phyloP scores from a whole-genome alignment of 2,329 filamentous ascomycete genomes.

The Paraphoma sp. region DNA sequence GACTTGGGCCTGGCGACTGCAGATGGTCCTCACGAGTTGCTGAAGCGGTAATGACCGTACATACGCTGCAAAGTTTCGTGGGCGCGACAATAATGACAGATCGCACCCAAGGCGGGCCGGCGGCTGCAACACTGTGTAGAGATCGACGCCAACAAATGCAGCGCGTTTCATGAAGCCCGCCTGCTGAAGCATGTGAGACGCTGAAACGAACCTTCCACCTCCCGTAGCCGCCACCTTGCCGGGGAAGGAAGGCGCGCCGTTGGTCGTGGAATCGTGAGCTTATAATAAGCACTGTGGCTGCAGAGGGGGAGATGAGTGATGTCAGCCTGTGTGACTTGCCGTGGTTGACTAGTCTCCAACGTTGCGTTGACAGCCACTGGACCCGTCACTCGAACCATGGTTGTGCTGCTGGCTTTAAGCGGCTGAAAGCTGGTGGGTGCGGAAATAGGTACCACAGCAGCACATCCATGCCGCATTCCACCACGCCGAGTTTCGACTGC shows the following conservation, averaged over 20 bases:
- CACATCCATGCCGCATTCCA: not conserved
- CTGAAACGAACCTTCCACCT: conserved; percentile 36
- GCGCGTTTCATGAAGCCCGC: conserved; percentile 38
- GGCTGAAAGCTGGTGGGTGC: no score
- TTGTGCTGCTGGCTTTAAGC: not conserved
- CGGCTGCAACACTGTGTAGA: conserved; percentile 12
- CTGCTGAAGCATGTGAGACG: conserved; percentile 21
- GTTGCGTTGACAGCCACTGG: not conserved
- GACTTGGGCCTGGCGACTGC: no score
- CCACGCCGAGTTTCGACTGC: not conserved
- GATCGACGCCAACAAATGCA: conserved; percentile 14
- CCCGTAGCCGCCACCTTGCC: conserved; percentile 19
- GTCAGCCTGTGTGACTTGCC: not conserved
- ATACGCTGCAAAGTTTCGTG: no score
- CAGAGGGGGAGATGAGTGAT: not conserved
- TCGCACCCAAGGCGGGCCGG: conserved; percentile 5
- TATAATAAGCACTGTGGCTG: not conserved
- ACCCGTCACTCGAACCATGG: not conserved
- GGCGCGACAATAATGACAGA: not conserved
- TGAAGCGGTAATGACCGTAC: no score
- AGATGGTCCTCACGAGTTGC: no score
- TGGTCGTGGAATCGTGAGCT: not conserved
- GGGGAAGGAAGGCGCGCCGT: conserved; percentile 1
- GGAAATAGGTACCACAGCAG: not conserved
- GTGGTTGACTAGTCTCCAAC: not conserved